Conservation (phyloP, 1,139 yeast genomes). For the Scheffersomyces illinoinensis region DNA sequence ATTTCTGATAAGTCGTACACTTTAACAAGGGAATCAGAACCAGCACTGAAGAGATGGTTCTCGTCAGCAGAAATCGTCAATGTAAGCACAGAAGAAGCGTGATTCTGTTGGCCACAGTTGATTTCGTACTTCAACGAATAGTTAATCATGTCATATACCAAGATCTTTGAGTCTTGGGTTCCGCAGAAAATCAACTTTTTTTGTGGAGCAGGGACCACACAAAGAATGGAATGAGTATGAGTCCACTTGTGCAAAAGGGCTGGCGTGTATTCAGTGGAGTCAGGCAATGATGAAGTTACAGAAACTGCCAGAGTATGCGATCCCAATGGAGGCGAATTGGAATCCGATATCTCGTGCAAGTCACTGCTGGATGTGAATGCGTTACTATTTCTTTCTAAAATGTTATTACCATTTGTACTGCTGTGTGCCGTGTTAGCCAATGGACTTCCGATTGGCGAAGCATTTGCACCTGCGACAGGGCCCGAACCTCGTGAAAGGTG, state of each 20-base stretch:
- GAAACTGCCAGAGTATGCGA: background rate
- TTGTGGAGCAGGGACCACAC: conserved; percentile 66
- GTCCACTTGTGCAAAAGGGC: conserved; percentile 69
- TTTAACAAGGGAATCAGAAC: conserved; percentile 85
- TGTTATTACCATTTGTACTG: too few species aligned
- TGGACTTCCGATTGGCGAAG: background rate
- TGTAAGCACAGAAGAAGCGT: conserved; percentile 74
- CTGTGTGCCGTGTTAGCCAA: background rate
- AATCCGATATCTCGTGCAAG: background rate
- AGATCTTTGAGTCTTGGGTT: conserved; percentile 85
- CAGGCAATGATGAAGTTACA: background rate
- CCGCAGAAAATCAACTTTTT: conserved; percentile 77
- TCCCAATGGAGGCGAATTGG: background rate
- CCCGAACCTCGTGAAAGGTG: background rate
- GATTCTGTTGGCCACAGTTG: conserved; percentile 44
- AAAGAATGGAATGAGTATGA: conserved; percentile 70
- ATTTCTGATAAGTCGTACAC: conserved; percentile 63
- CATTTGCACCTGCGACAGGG: background rate
- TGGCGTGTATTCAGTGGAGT: conserved; percentile 7
- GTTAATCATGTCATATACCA: conserved; percentile 68
- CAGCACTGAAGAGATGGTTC: conserved; percentile 73
- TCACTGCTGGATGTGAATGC: background rate
- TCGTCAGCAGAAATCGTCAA: conserved; percentile 61
- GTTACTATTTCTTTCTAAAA: too few species aligned
- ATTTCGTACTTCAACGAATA: conserved; percentile 52